Base-by-base conservation (phyloP, 345 rosid species). In the Eucalyptus cloeziana region DNA sequence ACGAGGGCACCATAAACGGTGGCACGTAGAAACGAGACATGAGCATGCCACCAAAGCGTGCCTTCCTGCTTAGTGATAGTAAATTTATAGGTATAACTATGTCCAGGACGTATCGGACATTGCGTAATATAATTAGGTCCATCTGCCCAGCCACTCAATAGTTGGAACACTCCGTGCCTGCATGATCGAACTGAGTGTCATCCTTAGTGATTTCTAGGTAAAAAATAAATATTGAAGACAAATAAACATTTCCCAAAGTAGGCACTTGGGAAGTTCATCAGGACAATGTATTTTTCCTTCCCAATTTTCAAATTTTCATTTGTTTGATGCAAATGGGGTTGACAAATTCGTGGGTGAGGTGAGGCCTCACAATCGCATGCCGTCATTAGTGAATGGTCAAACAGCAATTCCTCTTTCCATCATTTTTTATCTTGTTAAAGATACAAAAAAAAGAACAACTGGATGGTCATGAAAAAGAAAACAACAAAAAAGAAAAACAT, bases 1-100 rank as follows among this genome's bases (percentile, higher is more conserved):
- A 96, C 10, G 64, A 97, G 93, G 7, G 98, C 98, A 10, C 99
- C 99, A n/a, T 97, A 89, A 21, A 97, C 96, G 11, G 97, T 96
- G 88, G 97, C 98, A 5, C 99, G 98, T 51, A 96, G 93, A 89
- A 86, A 88, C 2, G 95, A 93, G 64, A 91, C 44, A 33, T 97
- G 99, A 51, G 98, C 97, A 85, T 97, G 98, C 99, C 99, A 97
- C 98, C 98, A 96, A 0, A 96, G 93, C 27, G 99, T 96, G 13
- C 98, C 98, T 87, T 95, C 97, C 88, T 97, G 99, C 15, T 88
- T 86, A n/a, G 91, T 90, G 90, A 96, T 81, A 49, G 64, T 94
- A 87, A 95, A 96, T 88, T 90, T 93, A 92, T 97, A 97, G 7
- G 96, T 93, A 89, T 93, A 97, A 19, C 88, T 92, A 49, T 52